Base-by-base conservation (phyloP, 805 yeast genomes). In the Ogataea paradorogensis region DNA sequence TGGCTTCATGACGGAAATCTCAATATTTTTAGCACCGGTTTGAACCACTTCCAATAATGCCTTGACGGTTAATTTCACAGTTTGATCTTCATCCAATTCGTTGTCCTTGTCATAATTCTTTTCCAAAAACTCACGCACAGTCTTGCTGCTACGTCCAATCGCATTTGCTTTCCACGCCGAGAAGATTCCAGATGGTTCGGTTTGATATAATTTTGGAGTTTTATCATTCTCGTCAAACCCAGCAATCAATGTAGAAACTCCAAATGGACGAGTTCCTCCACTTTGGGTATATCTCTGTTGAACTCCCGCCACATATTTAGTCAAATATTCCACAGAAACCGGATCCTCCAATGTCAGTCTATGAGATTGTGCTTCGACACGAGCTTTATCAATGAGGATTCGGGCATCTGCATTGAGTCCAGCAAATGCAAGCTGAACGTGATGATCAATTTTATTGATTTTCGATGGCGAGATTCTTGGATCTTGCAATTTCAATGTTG, bases 391-490 rank as follows among this genome's bases (percentile, higher is more conserved):
- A 41, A 93, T 87, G 51, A 93, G 75, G 41, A 93, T 81, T 62
- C 99, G 78, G 13, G 98, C 96, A 64, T 93, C 99, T n/a, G 99
- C 99, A 64, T 90, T 91, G 62, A 93, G 74, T 3, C 99, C 99
- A 30, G 99, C 96, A 70, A 93, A 93, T 35, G 96, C 95, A 56
- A 93, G 73, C 50, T 89, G 82, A 15, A 87, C 84, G 63, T 91
- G 98, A 52, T 83, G 79, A 64, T 93, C 99, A 38, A 93, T 75
- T 59, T 84, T 82, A 59, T 95, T 87, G 53, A 93, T 88, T 67
- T 93, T 93, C 43, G 95, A 80, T 23, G 98, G 98, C 2, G 97
- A 90, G 50, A 87, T 91, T 61, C 98, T 78, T 33, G 97, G 91
- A 65, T 93, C 98, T 68, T 93, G 99, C 51, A 93, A 73, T 63